Conservation (phyloP, 2,329 filamentous ascomycete genomes). For the Colletotrichum scovillei region DNA sequence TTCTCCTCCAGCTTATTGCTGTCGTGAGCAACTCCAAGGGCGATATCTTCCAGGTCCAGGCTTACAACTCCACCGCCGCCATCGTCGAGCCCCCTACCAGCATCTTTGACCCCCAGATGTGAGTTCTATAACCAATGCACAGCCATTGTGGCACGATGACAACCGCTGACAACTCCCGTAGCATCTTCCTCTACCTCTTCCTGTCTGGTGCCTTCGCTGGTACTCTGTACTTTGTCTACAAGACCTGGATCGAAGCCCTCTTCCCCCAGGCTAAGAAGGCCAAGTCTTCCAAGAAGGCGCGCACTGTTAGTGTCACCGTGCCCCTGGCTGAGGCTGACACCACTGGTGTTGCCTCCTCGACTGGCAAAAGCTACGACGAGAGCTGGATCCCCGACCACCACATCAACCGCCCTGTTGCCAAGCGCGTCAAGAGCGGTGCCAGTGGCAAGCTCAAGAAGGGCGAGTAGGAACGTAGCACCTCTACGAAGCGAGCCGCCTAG, state of each 20-base stretch:
- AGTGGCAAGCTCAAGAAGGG: conserved; percentile 51
- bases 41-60: conserved; percentile 79
- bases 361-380: conserved; percentile 83
- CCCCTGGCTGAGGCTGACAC: conserved; percentile 77
- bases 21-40: conserved; percentile 77
- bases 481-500: not conserved
- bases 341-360: conserved; percentile 74
- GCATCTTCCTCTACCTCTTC: conserved; percentile 97
- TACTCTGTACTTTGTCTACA: conserved; percentile 96
- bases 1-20: conserved; percentile 81
- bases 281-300: conserved; percentile 68
- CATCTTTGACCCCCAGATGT: conserved; percentile 97
- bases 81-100: conserved; percentile 92
- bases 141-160: conserved; percentile 51
- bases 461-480: conserved; percentile 24
- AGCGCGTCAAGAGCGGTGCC: conserved; percentile 71
- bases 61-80: conserved; percentile 84
- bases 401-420: conserved; percentile 84
- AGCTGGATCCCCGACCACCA: conserved; percentile 94
- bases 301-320: conserved; percentile 73
- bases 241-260: conserved; percentile 95
- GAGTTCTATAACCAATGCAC: conserved; percentile 49
- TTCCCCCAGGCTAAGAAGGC: conserved; percentile 89
- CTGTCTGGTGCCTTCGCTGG: conserved; percentile 82
- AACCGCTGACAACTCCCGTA: conserved; percentile 58